phyloP scores from a whole-genome alignment of 2,329 filamentous ascomycete species.

The Verticillium alfalfae region DNA sequence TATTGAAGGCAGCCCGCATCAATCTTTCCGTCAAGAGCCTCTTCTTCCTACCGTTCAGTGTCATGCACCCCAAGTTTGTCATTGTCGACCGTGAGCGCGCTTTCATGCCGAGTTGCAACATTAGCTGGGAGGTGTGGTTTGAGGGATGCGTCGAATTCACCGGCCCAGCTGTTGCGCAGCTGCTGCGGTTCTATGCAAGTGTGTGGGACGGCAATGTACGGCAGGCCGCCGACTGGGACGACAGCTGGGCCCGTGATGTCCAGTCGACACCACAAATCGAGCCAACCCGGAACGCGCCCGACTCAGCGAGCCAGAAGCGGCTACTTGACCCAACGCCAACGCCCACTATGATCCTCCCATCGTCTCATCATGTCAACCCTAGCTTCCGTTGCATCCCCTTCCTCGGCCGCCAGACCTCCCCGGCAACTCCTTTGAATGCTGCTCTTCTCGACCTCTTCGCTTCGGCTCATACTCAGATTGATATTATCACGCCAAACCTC shows the following conservation, averaged over 20 bases:
- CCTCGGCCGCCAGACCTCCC: conserved; percentile 40
- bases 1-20: conserved; percentile 51
- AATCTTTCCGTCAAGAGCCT: conserved; percentile 69
- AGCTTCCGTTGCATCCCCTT: conserved; percentile 56
- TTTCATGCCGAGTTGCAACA: conserved; percentile 74
- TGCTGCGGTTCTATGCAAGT: conserved; percentile 59
- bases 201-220: conserved; percentile 53
- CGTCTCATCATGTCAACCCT: conserved; percentile 66
- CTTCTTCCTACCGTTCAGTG: conserved; percentile 74
- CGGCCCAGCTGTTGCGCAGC: conserved; percentile 54
- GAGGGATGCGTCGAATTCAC: conserved; percentile 67
- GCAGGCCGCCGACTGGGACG: conserved; percentile 13
- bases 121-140: conserved; percentile 85
- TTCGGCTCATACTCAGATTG: conserved; percentile 53
- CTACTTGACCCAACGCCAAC: conserved; percentile 18
- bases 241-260: neutral
- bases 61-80: conserved; percentile 85
- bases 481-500: conserved; percentile 73
- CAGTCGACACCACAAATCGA: neutral
- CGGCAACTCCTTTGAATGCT: conserved; percentile 62
- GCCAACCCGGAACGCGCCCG: conserved; percentile 5
- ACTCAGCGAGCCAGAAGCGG: conserved; percentile 14
- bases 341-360: conserved; percentile 64
- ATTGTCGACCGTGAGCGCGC: conserved; percentile 63
- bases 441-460: conserved; percentile 57